These are phyloP conservation scores for Laguncularia racemosa DNA, from an alignment of 345 rosid genomes.

Conservation along the genomic window DNA sequence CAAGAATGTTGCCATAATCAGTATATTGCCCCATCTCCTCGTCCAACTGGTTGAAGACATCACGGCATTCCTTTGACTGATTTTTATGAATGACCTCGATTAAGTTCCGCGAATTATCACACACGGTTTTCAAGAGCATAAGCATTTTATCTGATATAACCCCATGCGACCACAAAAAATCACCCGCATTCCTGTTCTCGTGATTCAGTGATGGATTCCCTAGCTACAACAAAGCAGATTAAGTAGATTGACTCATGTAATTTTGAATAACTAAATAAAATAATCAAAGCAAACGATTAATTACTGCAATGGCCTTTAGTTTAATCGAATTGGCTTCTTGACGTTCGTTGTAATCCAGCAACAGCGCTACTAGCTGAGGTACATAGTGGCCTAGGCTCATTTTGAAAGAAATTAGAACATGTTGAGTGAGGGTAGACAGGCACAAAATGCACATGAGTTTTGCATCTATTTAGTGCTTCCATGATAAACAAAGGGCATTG, in stretches of 20 bases:
- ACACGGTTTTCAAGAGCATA: conserved; percentile 17
- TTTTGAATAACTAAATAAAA: no score
- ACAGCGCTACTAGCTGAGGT: conserved; percentile 28
- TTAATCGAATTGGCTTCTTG: conserved; percentile 16
- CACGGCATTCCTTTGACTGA: conserved; percentile 19
- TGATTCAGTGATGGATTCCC: conserved; percentile 35
- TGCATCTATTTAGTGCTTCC: neutral
- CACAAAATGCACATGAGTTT: no score
- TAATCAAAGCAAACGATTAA: no score
- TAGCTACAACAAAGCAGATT: conserved; percentile 13
- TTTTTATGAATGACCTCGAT: conserved; percentile 8
- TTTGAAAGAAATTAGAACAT: no score
- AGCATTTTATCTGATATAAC: conserved; percentile 30
- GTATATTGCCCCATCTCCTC: conserved; percentile 19
- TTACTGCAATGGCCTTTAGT: conserved; percentile 27
- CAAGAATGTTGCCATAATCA: conserved; percentile 14
- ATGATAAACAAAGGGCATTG: no score
- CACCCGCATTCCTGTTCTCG: conserved; percentile 19
- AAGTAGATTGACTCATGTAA: no score
- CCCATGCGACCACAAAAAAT: conserved; percentile 33
- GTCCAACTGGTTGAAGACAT: conserved; percentile 18
- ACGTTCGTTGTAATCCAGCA: conserved; percentile 25
- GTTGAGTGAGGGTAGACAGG: no score
- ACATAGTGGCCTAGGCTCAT: conserved; percentile 26
- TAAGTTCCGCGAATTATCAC: conserved; percentile 21